These are phyloP conservation scores for Phytophthora capsici DNA, from an alignment of 352 stramenopile species.

Conservation along the genomic window DNA sequence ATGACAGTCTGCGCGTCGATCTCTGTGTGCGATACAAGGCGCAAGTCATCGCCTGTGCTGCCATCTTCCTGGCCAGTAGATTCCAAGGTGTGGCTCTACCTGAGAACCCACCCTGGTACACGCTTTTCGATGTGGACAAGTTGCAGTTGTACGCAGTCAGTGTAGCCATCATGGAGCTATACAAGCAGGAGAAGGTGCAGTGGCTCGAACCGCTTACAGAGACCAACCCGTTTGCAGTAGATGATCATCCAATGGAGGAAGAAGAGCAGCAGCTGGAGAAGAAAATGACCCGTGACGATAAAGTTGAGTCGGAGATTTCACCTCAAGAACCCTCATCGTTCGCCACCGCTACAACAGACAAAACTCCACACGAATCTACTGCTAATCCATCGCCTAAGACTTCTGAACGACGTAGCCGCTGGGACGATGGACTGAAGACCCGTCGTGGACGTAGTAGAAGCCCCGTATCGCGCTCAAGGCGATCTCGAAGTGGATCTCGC, in stretches of 20 bases:
- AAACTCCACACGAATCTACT: neutral
- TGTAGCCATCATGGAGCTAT: constrained; percentile 65
- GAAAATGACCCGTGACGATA: constrained; percentile 1
- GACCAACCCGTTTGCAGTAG: constrained; percentile 66
- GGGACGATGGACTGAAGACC: constrained; percentile 27
- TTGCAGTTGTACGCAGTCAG: constrained; percentile 55
- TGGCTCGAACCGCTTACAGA: constrained; percentile 82
- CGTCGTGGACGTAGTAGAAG: constrained; percentile 9
- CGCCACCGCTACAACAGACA: neutral
- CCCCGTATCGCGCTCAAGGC: constrained; percentile 13
- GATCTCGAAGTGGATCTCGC: constrained; percentile 23
- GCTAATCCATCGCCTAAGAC: constrained; percentile 7
- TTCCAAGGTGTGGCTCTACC: constrained; percentile 63
- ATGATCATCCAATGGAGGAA: constrained; percentile 48
- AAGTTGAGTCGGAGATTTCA: constrained; percentile 16
- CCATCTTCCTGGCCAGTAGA: constrained; percentile 88
- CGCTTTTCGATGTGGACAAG: constrained; percentile 72
- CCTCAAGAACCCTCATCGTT: constrained; percentile 20
- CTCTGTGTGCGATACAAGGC: constrained; percentile 84
- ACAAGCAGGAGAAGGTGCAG: constrained; percentile 57
- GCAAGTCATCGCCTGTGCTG: constrained; percentile 89
- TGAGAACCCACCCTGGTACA: constrained; percentile 64
- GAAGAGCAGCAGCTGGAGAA: constrained; percentile 4
- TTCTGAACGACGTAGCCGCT: constrained; percentile 24
- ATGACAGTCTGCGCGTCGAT: constrained; percentile 89